Base-by-base conservation (phyloP, 2,329 filamentous ascomycete genomes). In the Botrytis porri region DNA sequence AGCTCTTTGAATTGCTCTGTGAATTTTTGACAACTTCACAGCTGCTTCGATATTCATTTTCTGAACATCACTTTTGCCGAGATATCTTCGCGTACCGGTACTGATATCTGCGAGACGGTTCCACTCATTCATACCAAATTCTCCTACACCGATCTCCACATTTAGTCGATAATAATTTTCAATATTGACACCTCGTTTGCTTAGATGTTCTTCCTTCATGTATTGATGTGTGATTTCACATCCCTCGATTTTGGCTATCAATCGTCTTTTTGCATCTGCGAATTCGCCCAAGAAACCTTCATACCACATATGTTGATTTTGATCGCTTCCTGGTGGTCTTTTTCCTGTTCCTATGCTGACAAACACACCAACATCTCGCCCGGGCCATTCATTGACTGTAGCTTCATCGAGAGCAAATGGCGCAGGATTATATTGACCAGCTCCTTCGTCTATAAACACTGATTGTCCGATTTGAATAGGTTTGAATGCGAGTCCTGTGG, bases 51-150 rank as follows among this genome's bases (percentile, higher is more conserved):
- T 85, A 10, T 93, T 93, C 87, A 94, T 93, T 77, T 84, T 87
- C 81, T 97, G 93, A 73, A 97, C 91, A 0, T 90, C 89, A 18
- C 88, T 86, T 75, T 91, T 91, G 12, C 86, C 85, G 70, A 99
- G 88, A 80, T 98, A 99, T 75, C 92, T 89, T 77, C 93, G 88
- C 0, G 96, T 99, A 80, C 92, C 92, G 22, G 94, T 98, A 84
- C 93, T 97, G 83, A 99, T 98, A 70, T 98, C 95, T 39, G 93
- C 92, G n/a, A 98, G 84, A 5, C 95, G 89, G 78, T 93, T 89
- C 96, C 96, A 99, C 81, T 98, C 96, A 80, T 98, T 99, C 94
- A 99, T 98, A 69, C 93, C 95, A 81, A 98, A 98, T 80, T 98
- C 96, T 70, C 95, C 95, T 4, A 98, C 95, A 1, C 95, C 96